Evolutionary conservation across 2,329 filamentous ascomycete genomes (phyloP).

Genomic region (Tolypocladium endophyticum): DNA sequence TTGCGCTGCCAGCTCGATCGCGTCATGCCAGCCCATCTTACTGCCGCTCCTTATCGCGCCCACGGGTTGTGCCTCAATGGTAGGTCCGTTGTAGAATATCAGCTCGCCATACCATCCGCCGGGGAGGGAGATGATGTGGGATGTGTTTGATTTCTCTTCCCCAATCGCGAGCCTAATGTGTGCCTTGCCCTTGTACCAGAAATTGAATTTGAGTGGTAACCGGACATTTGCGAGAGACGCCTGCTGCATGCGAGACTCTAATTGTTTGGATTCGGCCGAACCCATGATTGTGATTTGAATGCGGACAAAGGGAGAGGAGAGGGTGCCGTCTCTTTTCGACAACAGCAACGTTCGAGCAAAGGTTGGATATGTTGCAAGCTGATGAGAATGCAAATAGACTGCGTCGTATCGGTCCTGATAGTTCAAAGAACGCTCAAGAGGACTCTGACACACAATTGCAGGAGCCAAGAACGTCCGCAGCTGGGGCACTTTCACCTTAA

Average conservation of each 20-base stretch:
- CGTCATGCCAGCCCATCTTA: constrained; percentile 2
- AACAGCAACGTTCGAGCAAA: not conserved
- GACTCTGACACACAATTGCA: not conserved
- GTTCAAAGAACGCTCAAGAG: not conserved
- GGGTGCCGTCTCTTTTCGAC: not conserved
- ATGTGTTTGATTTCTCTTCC: constrained; percentile 1
- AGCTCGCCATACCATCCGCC: constrained; percentile 6
- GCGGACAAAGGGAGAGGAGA: not conserved
- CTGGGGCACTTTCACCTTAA: not conserved
- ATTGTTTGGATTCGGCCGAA: constrained; percentile 8
- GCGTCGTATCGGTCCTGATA: not conserved
- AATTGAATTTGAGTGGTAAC: constrained; percentile 4
- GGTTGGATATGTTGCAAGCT: not conserved
- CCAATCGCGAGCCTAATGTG: constrained; percentile 4
- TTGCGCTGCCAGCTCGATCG: constrained; percentile 6
- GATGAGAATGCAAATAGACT: not conserved
- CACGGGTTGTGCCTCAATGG: constrained; percentile 1
- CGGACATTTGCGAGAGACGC: not conserved
- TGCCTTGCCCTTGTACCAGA: constrained; percentile 4
- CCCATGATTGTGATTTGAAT: constrained; percentile 3
- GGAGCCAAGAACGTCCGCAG: too few species aligned
- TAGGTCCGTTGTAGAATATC: constrained; percentile 6
- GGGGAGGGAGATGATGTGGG: constrained; percentile 3
- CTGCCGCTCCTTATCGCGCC: constrained; percentile 1
- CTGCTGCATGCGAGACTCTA: not conserved